A percentile compares a stretch with the other conserved stretches of the same genome.
These are phyloP conservation scores for Pyricularia pennisetigena DNA, from an alignment of 2,329 filamentous ascomycete species.

Conservation along the genomic window DNA sequence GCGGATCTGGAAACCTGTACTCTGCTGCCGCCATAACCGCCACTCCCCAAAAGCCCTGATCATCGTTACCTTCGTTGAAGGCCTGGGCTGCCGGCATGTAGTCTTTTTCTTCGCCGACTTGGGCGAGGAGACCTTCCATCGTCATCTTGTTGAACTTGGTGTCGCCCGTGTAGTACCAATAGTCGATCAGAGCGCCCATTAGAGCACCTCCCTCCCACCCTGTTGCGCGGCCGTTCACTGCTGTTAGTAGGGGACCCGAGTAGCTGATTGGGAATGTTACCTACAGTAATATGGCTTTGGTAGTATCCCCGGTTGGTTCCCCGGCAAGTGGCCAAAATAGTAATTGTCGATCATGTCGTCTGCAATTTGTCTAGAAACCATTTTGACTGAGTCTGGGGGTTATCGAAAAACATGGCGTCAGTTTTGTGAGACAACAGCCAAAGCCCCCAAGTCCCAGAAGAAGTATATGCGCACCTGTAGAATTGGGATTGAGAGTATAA, in stretches of 20 bases:
- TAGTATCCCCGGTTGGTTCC: constrained; percentile 39
- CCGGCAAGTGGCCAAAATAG: constrained; percentile 38
- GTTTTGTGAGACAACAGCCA: background rate
- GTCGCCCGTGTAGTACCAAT: constrained; percentile 47
- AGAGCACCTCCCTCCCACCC: constrained; percentile 70
- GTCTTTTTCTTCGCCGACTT: constrained; percentile 62
- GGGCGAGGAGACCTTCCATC: constrained; percentile 59
- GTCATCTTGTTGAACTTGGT: constrained; percentile 65
- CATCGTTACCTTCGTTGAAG: constrained; percentile 54
- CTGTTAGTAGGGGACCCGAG: background rate
- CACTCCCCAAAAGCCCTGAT: constrained; percentile 67
- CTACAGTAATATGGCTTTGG: constrained; percentile 38
- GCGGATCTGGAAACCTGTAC: constrained; percentile 54
- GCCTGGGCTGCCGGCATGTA: constrained; percentile 58
- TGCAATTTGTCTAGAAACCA: constrained; percentile 38
- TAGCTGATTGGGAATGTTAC: constrained; percentile 32
- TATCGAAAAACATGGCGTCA: constrained; percentile 22
- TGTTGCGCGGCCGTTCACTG: constrained; percentile 15
- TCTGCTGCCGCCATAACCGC: constrained; percentile 63
- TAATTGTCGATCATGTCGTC: constrained; percentile 36
- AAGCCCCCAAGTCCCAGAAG: background rate
- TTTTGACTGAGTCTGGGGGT: constrained; percentile 53
- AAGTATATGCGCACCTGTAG: constrained; percentile 11
- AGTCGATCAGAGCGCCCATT: constrained; percentile 63
- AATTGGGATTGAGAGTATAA: constrained; percentile 14